A percentile compares a stretch with the other conserved stretches of the same genome.
Conservation (phyloP, 345 rosid species). For the Populus simonii region DNA sequence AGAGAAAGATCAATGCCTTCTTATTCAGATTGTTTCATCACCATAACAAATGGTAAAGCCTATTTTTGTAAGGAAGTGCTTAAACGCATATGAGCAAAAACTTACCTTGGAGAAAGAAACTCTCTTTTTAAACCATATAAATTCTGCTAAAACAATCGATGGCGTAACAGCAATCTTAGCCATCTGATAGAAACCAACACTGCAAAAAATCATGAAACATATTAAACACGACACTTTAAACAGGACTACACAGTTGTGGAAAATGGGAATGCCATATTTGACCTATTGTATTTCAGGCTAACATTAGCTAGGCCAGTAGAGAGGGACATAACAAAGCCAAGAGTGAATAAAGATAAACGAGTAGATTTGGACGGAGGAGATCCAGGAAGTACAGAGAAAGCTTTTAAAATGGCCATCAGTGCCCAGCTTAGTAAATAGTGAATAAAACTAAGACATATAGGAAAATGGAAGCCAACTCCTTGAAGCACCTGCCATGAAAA, state of each 20-base stretch:
- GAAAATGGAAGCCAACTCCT: constrained; percentile 80
- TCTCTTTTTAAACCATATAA: constrained; percentile 64
- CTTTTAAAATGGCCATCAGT: constrained; percentile 77
- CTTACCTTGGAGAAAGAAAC: constrained; percentile 76
- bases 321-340: constrained; percentile 84
- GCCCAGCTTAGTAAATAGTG: constrained; percentile 79
- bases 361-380: constrained; percentile 69
- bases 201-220: constrained; percentile 16
- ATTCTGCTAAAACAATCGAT: constrained; percentile 86
- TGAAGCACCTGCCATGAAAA: constrained; percentile 61
- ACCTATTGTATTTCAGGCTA: constrained; percentile 97
- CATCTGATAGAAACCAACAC: constrained; percentile 98
- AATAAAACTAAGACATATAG: constrained; percentile 79
- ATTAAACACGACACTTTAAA: neutral
- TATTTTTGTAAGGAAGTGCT: neutral
- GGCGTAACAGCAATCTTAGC: constrained; percentile 94
- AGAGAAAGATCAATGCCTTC: neutral
- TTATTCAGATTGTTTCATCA: neutral
- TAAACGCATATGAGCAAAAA: neutral
- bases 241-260: neutral
- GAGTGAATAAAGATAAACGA: constrained; percentile 54
- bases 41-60: neutral
- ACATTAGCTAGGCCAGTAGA: constrained; percentile 98
- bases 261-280: neutral
- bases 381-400: constrained; percentile 62